phyloP scores from a whole-genome alignment of 2,329 filamentous ascomycete species.

The Penicillium concentricum region DNA sequence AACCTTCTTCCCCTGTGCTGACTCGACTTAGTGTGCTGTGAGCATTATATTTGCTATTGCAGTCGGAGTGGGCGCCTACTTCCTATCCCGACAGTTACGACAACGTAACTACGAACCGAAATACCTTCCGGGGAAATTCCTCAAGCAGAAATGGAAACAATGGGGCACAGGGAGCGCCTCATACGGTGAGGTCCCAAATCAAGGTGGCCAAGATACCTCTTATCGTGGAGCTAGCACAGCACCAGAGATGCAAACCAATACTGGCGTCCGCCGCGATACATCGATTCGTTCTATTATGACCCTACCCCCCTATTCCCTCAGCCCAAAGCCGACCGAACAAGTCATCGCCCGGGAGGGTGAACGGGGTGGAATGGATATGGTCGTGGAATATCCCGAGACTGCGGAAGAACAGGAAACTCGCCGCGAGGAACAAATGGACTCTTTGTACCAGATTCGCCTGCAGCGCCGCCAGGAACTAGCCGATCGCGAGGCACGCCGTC shows the following conservation, averaged over 20 bases:
- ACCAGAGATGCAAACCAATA: conserved; percentile 29
- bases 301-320: conserved; percentile 76
- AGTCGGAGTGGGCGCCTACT: conserved; percentile 32
- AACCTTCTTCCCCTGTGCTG: background rate
- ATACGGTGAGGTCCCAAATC: conserved; percentile 42
- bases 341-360: conserved; percentile 88
- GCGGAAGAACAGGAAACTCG: conserved; percentile 74
- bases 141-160: conserved; percentile 54
- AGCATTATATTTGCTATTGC: conserved; percentile 34
- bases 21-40: conserved; percentile 26
- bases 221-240: conserved; percentile 27
- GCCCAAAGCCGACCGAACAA: conserved; percentile 71
- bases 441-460: conserved; percentile 82
- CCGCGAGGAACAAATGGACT: conserved; percentile 88
- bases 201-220: conserved; percentile 24
- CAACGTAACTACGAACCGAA: conserved; percentile 48
- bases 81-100: conserved; percentile 45
- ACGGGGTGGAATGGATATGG: conserved; percentile 83
- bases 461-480: conserved; percentile 72
- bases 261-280: conserved; percentile 71
- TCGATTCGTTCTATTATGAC: conserved; percentile 94
- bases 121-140: conserved; percentile 50
- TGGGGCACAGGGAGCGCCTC: conserved; percentile 46
- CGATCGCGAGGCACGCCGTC: conserved; percentile 74
- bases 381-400: conserved; percentile 80